These are phyloP conservation scores for Petunia hybrid DNA, from an alignment of 305 asterid species.

Conservation along the genomic window DNA sequence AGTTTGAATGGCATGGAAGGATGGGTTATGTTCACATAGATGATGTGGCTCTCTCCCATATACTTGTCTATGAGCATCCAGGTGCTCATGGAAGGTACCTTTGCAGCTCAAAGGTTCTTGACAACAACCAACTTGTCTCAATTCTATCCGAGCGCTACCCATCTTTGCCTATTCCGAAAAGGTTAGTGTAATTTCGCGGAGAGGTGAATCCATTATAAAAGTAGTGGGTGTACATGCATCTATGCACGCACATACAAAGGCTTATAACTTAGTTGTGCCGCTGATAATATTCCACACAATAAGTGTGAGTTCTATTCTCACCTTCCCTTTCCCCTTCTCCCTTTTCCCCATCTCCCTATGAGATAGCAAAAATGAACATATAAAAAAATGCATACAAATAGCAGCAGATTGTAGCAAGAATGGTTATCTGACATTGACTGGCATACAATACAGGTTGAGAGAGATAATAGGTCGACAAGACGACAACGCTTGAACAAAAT, in stretches of 20 bases:
- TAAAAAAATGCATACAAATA: background rate
- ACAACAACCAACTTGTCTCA: conserved; percentile 56
- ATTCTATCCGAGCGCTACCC: conserved; percentile 70
- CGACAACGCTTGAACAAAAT: no score
- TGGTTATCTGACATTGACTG: background rate
- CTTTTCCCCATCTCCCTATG: background rate
- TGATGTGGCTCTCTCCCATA: conserved; percentile 81
- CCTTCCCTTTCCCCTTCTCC: background rate
- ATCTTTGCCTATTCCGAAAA: conserved; percentile 64
- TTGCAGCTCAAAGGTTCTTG: conserved; percentile 73
- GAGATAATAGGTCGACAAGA: no score
- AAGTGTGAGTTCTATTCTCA: background rate
- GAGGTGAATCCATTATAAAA: background rate
- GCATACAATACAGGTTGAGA: background rate
- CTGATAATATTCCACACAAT: no score
- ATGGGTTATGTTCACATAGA: conserved; percentile 97
- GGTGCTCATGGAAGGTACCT: conserved; percentile 78
- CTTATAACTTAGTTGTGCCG: background rate
- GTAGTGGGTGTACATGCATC: background rate
- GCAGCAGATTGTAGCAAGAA: background rate
- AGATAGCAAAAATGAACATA: background rate
- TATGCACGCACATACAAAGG: no score
- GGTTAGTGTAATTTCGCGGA: conserved; percentile 37
- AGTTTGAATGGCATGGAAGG: conserved; percentile 80
- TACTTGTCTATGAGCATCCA: conserved; percentile 65